Conservation (phyloP, 495 filamentous ascomycete genomes). For the Penicillium arizonense region DNA sequence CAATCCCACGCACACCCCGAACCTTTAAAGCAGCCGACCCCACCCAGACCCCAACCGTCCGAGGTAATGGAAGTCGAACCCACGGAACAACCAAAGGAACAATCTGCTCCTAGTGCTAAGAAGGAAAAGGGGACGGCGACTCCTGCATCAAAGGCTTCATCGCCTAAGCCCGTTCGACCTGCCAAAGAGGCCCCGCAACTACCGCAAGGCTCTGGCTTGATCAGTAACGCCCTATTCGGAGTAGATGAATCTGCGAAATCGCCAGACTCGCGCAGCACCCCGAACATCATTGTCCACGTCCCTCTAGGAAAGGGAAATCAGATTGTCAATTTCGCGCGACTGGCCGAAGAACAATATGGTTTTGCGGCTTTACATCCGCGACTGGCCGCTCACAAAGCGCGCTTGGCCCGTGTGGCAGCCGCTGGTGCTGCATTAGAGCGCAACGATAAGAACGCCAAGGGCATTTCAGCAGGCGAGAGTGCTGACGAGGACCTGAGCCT, state of each 20-base stretch:
- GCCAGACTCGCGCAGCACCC: constrained; percentile 53
- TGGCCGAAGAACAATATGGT: constrained; percentile 91
- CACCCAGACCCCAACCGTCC: constrained; percentile 11
- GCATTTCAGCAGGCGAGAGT: constrained; percentile 65
- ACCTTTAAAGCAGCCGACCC: constrained; percentile 14
- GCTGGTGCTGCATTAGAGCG: constrained; percentile 79
- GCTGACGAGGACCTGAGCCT: constrained; percentile 53
- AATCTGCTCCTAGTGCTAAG: constrained; percentile 23
- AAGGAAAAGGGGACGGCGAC: constrained; percentile 42
- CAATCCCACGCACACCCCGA: constrained; percentile 14
- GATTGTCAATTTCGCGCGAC: constrained; percentile 90
- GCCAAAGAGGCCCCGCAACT: constrained; percentile 55
- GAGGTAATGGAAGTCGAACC: constrained; percentile 41
- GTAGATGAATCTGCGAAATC: constrained; percentile 41
- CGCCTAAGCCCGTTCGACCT: constrained; percentile 54
- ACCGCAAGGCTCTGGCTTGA: constrained; percentile 65
- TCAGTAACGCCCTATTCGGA: constrained; percentile 60
- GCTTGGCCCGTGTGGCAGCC: constrained; percentile 77
- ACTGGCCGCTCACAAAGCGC: constrained; percentile 78
- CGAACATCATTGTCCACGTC: constrained; percentile 82
- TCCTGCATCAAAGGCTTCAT: constrained; percentile 56
- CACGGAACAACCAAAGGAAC: constrained; percentile 25
- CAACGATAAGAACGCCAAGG: constrained; percentile 46
- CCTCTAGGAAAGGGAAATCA: constrained; percentile 77
- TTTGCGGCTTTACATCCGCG: constrained; percentile 92